Base-by-base conservation (phyloP, 176 grass and related monocot species). In the Miscanthus lutarioriparius region DNA sequence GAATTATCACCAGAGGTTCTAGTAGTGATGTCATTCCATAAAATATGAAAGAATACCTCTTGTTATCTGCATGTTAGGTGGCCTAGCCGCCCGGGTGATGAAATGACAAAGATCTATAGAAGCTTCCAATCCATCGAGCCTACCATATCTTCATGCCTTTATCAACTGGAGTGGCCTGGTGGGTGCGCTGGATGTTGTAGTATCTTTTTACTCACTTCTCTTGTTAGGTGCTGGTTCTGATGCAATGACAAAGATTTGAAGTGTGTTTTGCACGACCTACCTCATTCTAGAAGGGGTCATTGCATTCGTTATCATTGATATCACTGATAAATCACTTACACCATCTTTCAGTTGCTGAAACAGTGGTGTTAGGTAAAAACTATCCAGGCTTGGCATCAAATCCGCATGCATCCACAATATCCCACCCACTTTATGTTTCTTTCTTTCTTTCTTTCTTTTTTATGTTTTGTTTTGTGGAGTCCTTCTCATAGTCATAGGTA, bases 21-120 rank as follows among this genome's bases (percentile, higher is more conserved):
- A 38, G 43, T 74, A 63, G 59, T 74, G 79, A 82, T 82, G 79
- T 78, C 43, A 78, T 20, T 44, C 47, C n/a, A 11, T 35, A 78
- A 85, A 83, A 61, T 68, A 49, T 79, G 75, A 74, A 87, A 61
- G 39, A 7, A 45, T 48, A 20, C 39, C 48, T 79, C 45, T 68
- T 86, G 66, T 83, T 87, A 68, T 90, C 80, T 79, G 84, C 80
- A 83, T 90, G 84, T 90, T 90, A 90, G 89, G 89, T 90, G 86
- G 75, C 37, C 35, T 12, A 16, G 71, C 26, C 8, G 71, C 72
- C 44, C 14, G 7, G 36, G 63, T 87, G 88, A 83, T 80, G 88
- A 58, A 82, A 75, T 79, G 85, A 91, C 85, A 91, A 87, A 79
- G 75, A 80, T 84, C 63, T 41, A 54, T 84, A 84, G 85, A 91